phyloP scores from a whole-genome alignment of 805 yeast species.

The Sungouiozyma intestinalis region DNA sequence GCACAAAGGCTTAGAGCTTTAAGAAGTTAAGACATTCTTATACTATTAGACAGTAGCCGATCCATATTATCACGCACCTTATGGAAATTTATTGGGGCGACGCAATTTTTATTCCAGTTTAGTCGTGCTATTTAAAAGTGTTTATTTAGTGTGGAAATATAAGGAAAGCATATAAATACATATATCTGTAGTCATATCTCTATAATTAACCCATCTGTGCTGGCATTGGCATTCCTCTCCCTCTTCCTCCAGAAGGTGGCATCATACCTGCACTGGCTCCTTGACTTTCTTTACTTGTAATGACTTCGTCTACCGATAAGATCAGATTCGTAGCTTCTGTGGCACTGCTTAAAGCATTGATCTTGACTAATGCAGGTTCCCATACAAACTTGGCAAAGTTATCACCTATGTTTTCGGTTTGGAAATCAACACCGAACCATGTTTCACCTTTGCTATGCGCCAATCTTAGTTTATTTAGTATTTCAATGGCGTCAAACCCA shows the following conservation, averaged over 20 bases:
- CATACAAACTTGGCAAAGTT: slow-evolving; percentile 83
- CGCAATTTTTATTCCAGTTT: too few species aligned
- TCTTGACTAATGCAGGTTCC: slow-evolving; percentile 95
- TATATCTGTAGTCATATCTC: neutral
- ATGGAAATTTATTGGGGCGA: too few species aligned
- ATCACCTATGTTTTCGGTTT: slow-evolving; percentile 68
- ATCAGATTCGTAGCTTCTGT: slow-evolving; percentile 93
- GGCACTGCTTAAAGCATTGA: slow-evolving; percentile 89
- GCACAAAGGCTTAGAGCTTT: slow-evolving; percentile 86
- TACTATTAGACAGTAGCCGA: too few species aligned
- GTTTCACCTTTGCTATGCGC: slow-evolving; percentile 87
- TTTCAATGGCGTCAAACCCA: slow-evolving; percentile 96
- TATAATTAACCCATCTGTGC: slow-evolving; percentile 6
- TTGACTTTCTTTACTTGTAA: slow-evolving; percentile 58
- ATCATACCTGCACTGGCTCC: slow-evolving; percentile 40
- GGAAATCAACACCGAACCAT: slow-evolving; percentile 91
- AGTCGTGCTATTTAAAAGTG: too few species aligned
- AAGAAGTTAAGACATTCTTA: slow-evolving; percentile 33
- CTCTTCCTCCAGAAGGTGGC: slow-evolving; percentile 48
- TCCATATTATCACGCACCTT: too few species aligned
- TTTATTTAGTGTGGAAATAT: too few species aligned
- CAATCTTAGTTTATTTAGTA: slow-evolving; percentile 82
- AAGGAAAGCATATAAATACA: neutral
- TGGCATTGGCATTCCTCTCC: slow-evolving; percentile 55
- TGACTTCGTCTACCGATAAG: slow-evolving; percentile 92